Base-by-base conservation (phyloP, 768 basidiomycete genomes). In the Calvatia gigantea region DNA sequence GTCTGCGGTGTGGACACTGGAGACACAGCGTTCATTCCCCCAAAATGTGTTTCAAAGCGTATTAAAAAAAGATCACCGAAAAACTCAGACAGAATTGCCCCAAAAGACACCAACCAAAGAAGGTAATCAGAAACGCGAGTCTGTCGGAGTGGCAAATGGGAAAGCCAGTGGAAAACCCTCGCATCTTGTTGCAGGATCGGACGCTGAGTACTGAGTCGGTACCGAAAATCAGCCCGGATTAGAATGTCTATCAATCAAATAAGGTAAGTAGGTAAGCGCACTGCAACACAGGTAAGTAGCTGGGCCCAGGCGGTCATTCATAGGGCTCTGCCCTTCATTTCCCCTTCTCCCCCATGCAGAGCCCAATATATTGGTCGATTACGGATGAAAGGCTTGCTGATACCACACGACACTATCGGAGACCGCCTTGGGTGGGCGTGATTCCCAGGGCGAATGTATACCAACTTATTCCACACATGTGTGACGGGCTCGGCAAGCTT, bases 181-280 rank as follows among this genome's bases (percentile, higher is more conserved):
- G n/a, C n/a, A n/a, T n/a, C n/a, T n/a, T n/a, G n/a, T n/a, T n/a
- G n/a, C n/a, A 33, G 27, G 41, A 53, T 53, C 51, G 39, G 51
- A 19, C 31, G 41, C 42, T 43, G 23, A 12, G 9, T 11, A n/a
- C 48, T 19, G 21, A 43, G n/a, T 32, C 51, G 51, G 51, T 17
- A 32, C 51, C 51, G 51, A 53, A 33, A 51, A 19, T 28, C 35
- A 27, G 28, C 14, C 39, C 42, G 32, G 39, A 5, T 7, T 41
- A n/a, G 38, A 43, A 42, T 43, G 51, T 17, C 19, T 28, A 42
- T 53, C 48, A 50, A 23, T 50, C 48, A 23, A 50, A 50, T 50
- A 50, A 35, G 21, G 48, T 37, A 50, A 15, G 33, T 14, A n/a
- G n/a, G 17, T 25, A 27, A 37, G 35, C 19, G 19, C 35, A 37